A percentile compares a stretch with the other conserved stretches of the same genome.
Conservation (phyloP, 139 green algal genomes). For the Desmodesmus armatus region DNA sequence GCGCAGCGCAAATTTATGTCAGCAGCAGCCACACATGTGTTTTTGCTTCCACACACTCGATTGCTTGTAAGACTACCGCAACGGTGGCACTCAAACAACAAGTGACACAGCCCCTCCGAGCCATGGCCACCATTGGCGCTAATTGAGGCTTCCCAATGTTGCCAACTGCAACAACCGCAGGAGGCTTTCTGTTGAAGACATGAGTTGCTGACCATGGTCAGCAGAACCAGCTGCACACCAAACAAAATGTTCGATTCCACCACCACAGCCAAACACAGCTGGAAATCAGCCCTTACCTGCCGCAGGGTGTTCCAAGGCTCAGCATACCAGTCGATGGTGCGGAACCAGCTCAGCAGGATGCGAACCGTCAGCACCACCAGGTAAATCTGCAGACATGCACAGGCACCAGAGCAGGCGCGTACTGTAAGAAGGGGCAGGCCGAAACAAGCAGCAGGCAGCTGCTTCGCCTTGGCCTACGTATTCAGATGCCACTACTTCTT, state of each 20-base stretch:
- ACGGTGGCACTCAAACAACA: too few species aligned
- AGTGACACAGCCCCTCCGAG: too few species aligned
- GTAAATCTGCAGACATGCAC: conserved; percentile 60
- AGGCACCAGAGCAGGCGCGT: not conserved
- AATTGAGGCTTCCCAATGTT: not conserved
- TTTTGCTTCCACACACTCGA: too few species aligned
- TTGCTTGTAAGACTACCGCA: too few species aligned
- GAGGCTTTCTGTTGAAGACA: too few species aligned
- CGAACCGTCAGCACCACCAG: conserved; percentile 60
- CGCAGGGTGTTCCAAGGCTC: conserved; percentile 61
- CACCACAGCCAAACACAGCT: too few species aligned
- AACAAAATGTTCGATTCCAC: too few species aligned
- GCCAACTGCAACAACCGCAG: not conserved
- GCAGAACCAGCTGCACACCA: too few species aligned
- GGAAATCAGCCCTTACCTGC: conserved; percentile 36
- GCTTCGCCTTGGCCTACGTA: not conserved
- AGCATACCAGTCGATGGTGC: conserved; percentile 63
- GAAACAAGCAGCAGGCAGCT: not conserved
- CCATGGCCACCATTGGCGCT: not conserved
- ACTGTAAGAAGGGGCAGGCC: not conserved
- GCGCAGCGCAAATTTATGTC: not conserved
- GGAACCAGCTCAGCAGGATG: conserved; percentile 71
- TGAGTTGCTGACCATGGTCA: too few species aligned
- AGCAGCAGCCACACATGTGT: conserved; percentile 1
- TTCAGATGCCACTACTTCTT: not conserved